Conservation (phyloP, 192 early-diverging fungal genomes). For the Mortierella hygrophila region DNA sequence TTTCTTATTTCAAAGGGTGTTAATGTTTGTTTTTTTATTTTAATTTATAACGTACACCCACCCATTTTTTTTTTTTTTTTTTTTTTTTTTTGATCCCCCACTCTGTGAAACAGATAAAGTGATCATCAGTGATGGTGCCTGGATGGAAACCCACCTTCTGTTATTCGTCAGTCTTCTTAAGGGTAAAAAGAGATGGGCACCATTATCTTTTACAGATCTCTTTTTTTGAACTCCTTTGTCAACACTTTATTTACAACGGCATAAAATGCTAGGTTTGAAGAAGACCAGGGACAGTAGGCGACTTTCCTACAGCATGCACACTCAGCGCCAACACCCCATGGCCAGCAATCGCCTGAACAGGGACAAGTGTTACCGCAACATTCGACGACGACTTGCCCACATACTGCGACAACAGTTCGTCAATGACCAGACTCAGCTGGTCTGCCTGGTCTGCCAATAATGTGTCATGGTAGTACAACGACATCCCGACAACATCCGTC, state of each 20-base stretch:
- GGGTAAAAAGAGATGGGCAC: too few species aligned
- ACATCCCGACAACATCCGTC: slow-evolving; percentile 36
- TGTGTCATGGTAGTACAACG: slow-evolving; percentile 37
- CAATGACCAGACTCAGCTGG: background rate
- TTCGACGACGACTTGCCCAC: background rate
- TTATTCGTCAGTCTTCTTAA: too few species aligned
- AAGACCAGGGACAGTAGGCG: slow-evolving; percentile 34
- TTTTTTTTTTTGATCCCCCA: too few species aligned
- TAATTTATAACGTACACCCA: too few species aligned
- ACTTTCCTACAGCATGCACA: slow-evolving; percentile 32
- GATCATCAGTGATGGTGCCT: too few species aligned
- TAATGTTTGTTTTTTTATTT: too few species aligned
- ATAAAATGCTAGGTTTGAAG: background rate
- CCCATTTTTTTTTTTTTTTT: too few species aligned
- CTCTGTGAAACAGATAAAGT: too few species aligned
- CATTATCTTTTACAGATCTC: too few species aligned
- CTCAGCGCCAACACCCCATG: slow-evolving; percentile 31
- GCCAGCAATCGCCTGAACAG: slow-evolving; percentile 43
- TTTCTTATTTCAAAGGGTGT: too few species aligned
- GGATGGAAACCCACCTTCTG: too few species aligned
- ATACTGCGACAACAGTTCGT: slow-evolving; percentile 7
- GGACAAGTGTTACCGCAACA: slow-evolving; percentile 37
- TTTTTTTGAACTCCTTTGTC: too few species aligned
- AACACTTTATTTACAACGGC: background rate
- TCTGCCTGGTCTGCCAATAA: slow-evolving; percentile 2